Evolutionary conservation across 257 asterid genomes (phyloP).

Genomic region (Primulina tabacum): DNA sequence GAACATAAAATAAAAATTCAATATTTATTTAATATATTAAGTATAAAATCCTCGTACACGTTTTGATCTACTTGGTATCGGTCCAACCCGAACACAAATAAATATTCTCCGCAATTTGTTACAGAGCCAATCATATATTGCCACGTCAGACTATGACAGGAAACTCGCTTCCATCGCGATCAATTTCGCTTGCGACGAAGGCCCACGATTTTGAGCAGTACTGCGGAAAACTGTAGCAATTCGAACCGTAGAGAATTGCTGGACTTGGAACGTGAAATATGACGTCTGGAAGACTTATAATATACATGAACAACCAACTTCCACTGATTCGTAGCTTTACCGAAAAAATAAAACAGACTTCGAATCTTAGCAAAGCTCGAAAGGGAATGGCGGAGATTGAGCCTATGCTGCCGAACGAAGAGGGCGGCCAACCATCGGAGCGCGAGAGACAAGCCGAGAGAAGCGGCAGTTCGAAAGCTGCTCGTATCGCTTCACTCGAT

Average conservation of each 20-base stretch:
- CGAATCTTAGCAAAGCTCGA: background rate
- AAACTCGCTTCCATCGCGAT: too few species aligned
- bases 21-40: too few species aligned
- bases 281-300: background rate
- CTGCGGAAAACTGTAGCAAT: background rate
- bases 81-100: too few species aligned
- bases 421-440: constrained; percentile 21
- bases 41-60: too few species aligned
- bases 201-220: background rate
- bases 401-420: constrained; percentile 40
- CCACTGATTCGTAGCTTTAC: background rate
- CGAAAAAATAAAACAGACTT: background rate
- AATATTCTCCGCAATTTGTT: too few species aligned
- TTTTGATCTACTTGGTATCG: too few species aligned
- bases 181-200: too few species aligned
- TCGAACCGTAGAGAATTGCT: background rate
- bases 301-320: background rate
- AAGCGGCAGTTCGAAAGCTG: constrained; percentile 28
- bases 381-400: constrained; percentile 47
- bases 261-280: background rate
- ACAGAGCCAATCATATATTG: too few species aligned
- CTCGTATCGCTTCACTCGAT: constrained; percentile 68
- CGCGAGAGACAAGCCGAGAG: constrained; percentile 22
- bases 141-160: too few species aligned
- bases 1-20: too few species aligned